Evolutionary conservation across 352 stramenopile species (phyloP).

Genomic region (Phytophthora hybrid): DNA sequence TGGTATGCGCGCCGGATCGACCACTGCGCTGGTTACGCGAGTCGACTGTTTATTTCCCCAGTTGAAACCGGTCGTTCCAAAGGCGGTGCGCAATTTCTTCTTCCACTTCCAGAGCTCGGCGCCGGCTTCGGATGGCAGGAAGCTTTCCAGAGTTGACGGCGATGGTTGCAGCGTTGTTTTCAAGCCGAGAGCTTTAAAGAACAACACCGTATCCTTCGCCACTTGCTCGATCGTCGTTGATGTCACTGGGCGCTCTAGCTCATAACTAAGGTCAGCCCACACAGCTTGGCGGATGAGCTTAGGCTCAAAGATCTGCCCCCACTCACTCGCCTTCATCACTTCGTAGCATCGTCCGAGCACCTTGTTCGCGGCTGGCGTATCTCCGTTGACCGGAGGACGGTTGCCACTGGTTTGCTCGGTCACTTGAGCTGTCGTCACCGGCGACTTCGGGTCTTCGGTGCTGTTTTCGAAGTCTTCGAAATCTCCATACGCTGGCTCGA

Average conservation of each 20-base stretch:
- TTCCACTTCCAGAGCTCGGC: constrained; percentile 9
- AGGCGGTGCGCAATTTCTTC: constrained; percentile 6
- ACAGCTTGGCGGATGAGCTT: neutral
- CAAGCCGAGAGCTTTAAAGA: too few species aligned
- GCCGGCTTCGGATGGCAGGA: neutral
- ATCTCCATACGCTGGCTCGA: neutral
- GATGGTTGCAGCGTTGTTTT: too few species aligned
- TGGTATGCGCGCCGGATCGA: too few species aligned
- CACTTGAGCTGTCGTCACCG: neutral
- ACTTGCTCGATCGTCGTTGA: too few species aligned
- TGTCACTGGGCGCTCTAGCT: neutral
- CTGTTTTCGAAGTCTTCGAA: neutral
- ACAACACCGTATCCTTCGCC: too few species aligned
- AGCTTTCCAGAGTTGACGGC: too few species aligned
- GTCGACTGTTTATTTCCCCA: neutral
- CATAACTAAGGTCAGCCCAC: neutral
- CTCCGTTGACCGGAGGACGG: neutral
- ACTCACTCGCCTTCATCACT: neutral
- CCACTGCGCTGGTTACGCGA: too few species aligned
- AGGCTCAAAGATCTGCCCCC: too few species aligned
- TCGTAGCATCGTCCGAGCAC: neutral
- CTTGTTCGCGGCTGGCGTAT: neutral
- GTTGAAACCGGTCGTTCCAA: neutral
- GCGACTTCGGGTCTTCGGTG: neutral
- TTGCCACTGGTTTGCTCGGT: neutral